Percentiles rank a stretch among this genome's conserved stretches.
Evolutionary conservation across 345 rosid genomes (phyloP).

Genomic region (Aquilaria sinensis): DNA sequence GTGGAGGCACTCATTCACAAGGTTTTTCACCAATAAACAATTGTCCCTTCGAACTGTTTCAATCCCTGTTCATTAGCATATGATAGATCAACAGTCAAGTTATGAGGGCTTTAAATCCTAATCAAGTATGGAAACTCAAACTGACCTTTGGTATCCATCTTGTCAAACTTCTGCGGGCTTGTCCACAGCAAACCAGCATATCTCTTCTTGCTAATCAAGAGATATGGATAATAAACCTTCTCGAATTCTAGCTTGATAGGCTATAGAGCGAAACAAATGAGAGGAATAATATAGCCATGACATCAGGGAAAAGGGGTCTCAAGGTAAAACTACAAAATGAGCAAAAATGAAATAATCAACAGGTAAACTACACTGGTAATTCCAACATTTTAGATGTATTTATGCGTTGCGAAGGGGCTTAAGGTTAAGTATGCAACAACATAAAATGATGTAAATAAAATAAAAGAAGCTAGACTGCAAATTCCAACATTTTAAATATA

Average conservation of each 20-base stretch:
- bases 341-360: no score
- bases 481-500: no score
- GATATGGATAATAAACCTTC: constrained; percentile 92
- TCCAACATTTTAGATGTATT: no score
- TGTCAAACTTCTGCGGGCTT: constrained; percentile 70
- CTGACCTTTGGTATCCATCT: constrained; percentile 97
- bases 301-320: no score
- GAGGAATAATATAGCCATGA: no score
- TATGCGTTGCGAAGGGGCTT: no score
- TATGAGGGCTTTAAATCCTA: constrained; percentile 8
- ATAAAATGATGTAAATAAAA: no score
- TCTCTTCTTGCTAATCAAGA: constrained; percentile 95
- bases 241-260: constrained; percentile 98
- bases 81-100: constrained; percentile 7
- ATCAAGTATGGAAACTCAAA: constrained; percentile 11
- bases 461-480: no score
- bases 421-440: no score
- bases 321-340: no score
- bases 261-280: constrained; percentile 25
- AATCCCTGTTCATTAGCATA: constrained; percentile 53
- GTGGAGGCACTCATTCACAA: constrained; percentile 88
- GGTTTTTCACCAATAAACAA: constrained; percentile 91
- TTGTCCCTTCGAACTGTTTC: constrained; percentile 99
- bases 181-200: constrained; percentile 99
- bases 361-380: no score